Base-by-base conservation (phyloP, 495 filamentous ascomycete species). In the Bombardia bombarda region DNA sequence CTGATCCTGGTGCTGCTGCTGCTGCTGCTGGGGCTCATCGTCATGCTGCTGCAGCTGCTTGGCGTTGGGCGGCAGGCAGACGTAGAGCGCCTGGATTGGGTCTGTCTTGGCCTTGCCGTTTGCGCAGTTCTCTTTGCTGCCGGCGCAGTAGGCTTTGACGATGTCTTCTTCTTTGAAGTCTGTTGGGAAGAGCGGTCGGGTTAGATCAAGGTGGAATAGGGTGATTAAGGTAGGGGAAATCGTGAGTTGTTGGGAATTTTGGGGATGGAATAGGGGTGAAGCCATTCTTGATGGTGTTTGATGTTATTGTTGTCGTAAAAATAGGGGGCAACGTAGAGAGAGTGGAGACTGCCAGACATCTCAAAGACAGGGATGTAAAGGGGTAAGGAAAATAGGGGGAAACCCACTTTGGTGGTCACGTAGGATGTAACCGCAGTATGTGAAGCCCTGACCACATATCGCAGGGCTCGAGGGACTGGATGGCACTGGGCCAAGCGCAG, bases 341-440 rank as follows among this genome's bases (percentile, higher is more conserved):
- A 7, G 10, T 31, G 13, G n/a, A 10, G 13, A 1, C n/a, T 32
- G 32, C 3, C 24, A 10, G 14, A n/a, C 1, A 16, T 16, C 16
- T 18, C 9, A 34, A 21, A 24, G 9, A 31, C 25, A 35, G 22
- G 3, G 23, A 22, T 2, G 26, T 1, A 31, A 24, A 40, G 14
- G 32, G 22, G 26, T 2, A 17, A 28, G 8, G 20, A 21, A 7
- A 43, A 32, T 38, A 5, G n/a, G n/a, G n/a, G n/a, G n/a, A n/a
- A n/a, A 45, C 53, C 4, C 44, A 68, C 66, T 65, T 19, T 69
- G 65, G 12, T 61, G 58, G 24, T 57, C 57, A 1, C 58, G 50
- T 3, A 69, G 54, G 51, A 67, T 68, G 44, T 68, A 69, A 0
- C 66, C 66, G 45, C 66, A 69, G 42, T 69, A 69, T 3, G 66